Percentiles rank a stretch among this genome's conserved stretches.
Evolutionary conservation across 768 basidiomycete genomes (phyloP).

Genomic region (Mycena indigotica): DNA sequence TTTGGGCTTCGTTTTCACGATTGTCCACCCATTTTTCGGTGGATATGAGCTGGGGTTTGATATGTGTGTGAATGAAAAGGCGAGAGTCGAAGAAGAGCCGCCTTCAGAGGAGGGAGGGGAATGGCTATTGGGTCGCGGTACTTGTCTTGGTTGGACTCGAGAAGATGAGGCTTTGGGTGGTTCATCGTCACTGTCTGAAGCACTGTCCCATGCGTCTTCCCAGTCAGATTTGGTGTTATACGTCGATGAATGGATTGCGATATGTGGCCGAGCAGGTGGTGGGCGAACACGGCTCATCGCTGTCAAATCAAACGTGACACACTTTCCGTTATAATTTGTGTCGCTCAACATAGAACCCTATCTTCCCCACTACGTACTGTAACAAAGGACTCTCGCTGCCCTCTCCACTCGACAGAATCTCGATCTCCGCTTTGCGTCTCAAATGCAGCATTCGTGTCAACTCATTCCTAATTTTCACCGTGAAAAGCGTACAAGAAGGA

Average conservation of each 20-base stretch:
- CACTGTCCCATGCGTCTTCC: constrained; percentile 88
- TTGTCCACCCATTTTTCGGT: constrained; percentile 75
- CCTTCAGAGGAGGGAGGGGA: constrained; percentile 25
- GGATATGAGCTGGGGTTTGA: constrained; percentile 76
- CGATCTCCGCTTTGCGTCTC: constrained; percentile 93
- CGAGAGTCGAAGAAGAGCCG: constrained; percentile 63
- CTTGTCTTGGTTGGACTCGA: constrained; percentile 44
- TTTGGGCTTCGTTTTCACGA: constrained; percentile 51
- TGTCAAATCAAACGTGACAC: not conserved
- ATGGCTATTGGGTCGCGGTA: constrained; percentile 48
- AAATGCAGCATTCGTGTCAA: constrained; percentile 76
- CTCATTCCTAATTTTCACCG: constrained; percentile 59
- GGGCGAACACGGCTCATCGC: constrained; percentile 47
- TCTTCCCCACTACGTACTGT: constrained; percentile 30
- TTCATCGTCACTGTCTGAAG: constrained; percentile 51
- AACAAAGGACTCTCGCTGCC: constrained; percentile 24
- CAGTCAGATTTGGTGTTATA: constrained; percentile 49
- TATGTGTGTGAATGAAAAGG: constrained; percentile 82
- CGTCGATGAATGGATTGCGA: constrained; percentile 59
- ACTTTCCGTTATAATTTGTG: not conserved
- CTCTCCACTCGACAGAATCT: constrained; percentile 51
- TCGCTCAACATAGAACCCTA: constrained; percentile 12
- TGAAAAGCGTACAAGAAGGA: constrained; percentile 1
- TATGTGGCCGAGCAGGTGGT: constrained; percentile 74
- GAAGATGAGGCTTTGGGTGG: constrained; percentile 64